phyloP scores from a whole-genome alignment of 208 protist species.

The Porcisia hertigi region DNA sequence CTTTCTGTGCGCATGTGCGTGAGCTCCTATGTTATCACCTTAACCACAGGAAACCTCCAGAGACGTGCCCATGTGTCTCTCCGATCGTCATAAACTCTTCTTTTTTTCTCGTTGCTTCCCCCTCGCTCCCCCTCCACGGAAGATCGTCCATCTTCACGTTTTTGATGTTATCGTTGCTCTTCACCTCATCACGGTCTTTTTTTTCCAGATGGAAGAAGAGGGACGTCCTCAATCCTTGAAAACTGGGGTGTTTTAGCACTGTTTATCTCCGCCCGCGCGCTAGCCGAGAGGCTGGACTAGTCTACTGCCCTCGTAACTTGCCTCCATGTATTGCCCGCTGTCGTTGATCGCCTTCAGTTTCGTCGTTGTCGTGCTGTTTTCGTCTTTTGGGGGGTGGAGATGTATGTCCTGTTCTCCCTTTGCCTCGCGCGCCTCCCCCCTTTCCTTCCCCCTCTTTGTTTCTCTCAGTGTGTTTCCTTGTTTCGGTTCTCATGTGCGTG shows the following conservation, averaged over 20 bases:
- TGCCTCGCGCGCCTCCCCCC: background rate
- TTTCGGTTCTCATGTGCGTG: background rate
- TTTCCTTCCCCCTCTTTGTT: background rate
- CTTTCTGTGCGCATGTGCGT: conserved; percentile 2
- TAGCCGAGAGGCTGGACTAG: background rate
- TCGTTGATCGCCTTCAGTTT: background rate
- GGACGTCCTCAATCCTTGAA: background rate
- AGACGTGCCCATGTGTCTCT: background rate
- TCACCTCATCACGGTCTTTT: background rate
- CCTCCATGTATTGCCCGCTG: background rate
- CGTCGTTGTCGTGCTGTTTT: background rate
- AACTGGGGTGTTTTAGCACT: background rate
- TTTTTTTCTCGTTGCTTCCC: background rate
- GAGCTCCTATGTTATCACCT: background rate
- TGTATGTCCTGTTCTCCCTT: background rate
- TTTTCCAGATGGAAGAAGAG: background rate
- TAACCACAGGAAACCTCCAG: background rate
- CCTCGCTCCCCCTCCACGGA: too few relatives aligned
- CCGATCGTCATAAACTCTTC: too few relatives aligned
- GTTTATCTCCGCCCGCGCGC: background rate
- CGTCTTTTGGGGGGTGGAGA: background rate
- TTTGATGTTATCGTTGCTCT: background rate
- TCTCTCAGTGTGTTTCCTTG: background rate
- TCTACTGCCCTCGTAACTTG: background rate
- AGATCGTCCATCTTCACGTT: background rate